Evolutionary conservation across 2,329 filamentous ascomycete species (phyloP).

Genomic region (Sordariomycetes sp.): DNA sequence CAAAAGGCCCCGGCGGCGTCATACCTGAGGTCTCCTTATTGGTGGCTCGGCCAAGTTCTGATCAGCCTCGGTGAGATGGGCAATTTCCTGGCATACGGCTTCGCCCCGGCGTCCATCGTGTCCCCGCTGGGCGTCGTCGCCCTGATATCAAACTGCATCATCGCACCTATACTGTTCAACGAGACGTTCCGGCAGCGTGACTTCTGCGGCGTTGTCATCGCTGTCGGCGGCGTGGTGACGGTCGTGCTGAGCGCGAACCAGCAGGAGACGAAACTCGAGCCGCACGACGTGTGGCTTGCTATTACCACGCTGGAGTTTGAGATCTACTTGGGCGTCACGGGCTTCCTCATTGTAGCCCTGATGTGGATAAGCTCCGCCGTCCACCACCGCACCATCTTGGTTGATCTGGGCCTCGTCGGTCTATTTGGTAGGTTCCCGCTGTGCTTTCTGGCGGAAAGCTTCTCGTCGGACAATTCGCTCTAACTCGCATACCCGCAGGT

Average conservation of each 20-base stretch:
- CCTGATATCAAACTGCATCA: slow-evolving; percentile 90
- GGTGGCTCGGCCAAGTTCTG: slow-evolving; percentile 89
- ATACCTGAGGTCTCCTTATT: slow-evolving; percentile 86
- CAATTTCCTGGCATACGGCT: slow-evolving; percentile 95
- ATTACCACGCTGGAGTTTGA: slow-evolving; percentile 86
- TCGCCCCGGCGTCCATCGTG: slow-evolving; percentile 94
- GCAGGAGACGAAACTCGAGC: slow-evolving; percentile 82
- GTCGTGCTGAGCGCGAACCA: slow-evolving; percentile 87
- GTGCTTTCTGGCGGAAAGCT: neutral
- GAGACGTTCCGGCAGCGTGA: slow-evolving; percentile 80
- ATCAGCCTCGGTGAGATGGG: slow-evolving; percentile 91
- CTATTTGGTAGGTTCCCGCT: slow-evolving; percentile 61
- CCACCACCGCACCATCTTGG: slow-evolving; percentile 76
- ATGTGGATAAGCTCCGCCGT: slow-evolving; percentile 78
- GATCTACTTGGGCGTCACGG: slow-evolving; percentile 74
- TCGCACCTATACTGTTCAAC: slow-evolving; percentile 88
- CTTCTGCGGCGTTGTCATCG: slow-evolving; percentile 77
- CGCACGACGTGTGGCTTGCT: slow-evolving; percentile 78
- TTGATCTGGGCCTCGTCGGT: slow-evolving; percentile 87
- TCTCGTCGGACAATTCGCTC: neutral
- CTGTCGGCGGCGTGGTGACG: slow-evolving; percentile 78
- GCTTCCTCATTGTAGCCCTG: slow-evolving; percentile 60
- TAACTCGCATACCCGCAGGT: slow-evolving; percentile 28
- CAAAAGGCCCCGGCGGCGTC: slow-evolving; percentile 38
- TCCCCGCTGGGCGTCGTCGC: slow-evolving; percentile 96